Evolutionary conservation across 768 basidiomycete genomes (phyloP).

Genomic region (Tylopilus subfusipes): DNA sequence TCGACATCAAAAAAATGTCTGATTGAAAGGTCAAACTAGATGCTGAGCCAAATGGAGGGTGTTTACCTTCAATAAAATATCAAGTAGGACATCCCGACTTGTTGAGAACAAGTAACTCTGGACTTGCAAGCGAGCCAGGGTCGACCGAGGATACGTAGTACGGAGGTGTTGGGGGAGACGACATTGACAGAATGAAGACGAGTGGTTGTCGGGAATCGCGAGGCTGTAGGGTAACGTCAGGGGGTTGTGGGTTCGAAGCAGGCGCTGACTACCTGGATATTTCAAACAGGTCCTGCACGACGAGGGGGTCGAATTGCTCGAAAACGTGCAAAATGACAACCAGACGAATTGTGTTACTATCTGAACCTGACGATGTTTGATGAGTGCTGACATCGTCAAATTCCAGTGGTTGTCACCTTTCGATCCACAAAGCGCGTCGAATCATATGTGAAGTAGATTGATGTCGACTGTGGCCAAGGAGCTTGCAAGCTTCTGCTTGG

Average conservation of each 20-base stretch:
- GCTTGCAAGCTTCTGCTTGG: slow-evolving; percentile 44
- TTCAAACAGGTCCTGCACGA: slow-evolving; percentile 67
- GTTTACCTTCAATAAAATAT: slow-evolving; percentile 52
- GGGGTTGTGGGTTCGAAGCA: background rate
- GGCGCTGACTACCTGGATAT: slow-evolving; percentile 57
- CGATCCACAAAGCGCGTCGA: slow-evolving; percentile 37
- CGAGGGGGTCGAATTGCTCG: slow-evolving; percentile 60
- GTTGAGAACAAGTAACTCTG: slow-evolving; percentile 49
- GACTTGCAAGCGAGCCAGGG: slow-evolving; percentile 54
- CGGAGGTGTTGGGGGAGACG: slow-evolving; percentile 58
- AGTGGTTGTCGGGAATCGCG: slow-evolving; percentile 54
- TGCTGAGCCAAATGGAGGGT: background rate
- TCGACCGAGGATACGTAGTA: slow-evolving; percentile 54
- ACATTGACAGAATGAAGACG: slow-evolving; percentile 60
- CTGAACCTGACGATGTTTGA: slow-evolving; percentile 3
- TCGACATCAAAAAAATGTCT: slow-evolving; percentile 65
- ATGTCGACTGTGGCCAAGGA: slow-evolving; percentile 65
- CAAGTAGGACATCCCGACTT: slow-evolving; percentile 47
- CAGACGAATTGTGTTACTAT: slow-evolving; percentile 36
- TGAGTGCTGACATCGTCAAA: background rate
- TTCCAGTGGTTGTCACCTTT: slow-evolving; percentile 35
- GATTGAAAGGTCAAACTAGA: background rate
- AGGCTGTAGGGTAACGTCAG: slow-evolving; percentile 38
- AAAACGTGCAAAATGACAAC: slow-evolving; percentile 69
- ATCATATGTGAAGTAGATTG: slow-evolving; percentile 57